A percentile compares a stretch with the other conserved stretches of the same genome.
These are phyloP conservation scores for Trametes villosa DNA, from an alignment of 768 basidiomycete genomes.

Conservation along the genomic window DNA sequence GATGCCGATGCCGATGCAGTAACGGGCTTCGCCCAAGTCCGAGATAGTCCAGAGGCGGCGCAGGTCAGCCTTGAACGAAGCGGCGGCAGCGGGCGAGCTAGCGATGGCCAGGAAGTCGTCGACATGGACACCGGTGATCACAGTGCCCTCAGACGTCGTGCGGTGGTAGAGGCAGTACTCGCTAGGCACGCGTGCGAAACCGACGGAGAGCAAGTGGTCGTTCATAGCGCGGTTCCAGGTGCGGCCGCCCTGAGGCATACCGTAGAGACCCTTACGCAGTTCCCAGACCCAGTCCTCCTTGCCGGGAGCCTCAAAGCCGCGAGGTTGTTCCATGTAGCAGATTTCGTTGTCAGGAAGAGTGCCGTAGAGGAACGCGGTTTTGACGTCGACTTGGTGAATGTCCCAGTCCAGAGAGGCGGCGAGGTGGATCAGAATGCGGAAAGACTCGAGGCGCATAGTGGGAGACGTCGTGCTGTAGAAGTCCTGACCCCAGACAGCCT, in stretches of 20 bases:
- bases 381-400: slow-evolving; percentile 44
- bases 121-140: slow-evolving; percentile 28
- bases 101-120: slow-evolving; percentile 23
- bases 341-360: slow-evolving; percentile 31
- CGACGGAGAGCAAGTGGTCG: slow-evolving; percentile 5
- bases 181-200: slow-evolving; percentile 13
- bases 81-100: slow-evolving; percentile 32
- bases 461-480: slow-evolving; percentile 48
- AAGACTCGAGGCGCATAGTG: slow-evolving; percentile 44
- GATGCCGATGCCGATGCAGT: slow-evolving; percentile 43
- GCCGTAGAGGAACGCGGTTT: slow-evolving; percentile 45
- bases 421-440: slow-evolving; percentile 42
- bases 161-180: slow-evolving; percentile 26
- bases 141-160: not conserved
- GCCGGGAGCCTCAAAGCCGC: slow-evolving; percentile 23
- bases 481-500: slow-evolving; percentile 46
- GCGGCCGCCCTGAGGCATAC: no score
- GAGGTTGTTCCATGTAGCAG: slow-evolving; percentile 41
- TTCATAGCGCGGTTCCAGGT: slow-evolving; percentile 23
- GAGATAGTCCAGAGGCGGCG: slow-evolving; percentile 36
- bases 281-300: slow-evolving; percentile 12
- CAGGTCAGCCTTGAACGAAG: slow-evolving; percentile 35
- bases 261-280: no score
- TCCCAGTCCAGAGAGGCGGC: slow-evolving; percentile 41
- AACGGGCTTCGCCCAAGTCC: slow-evolving; percentile 38